Percentiles rank a stretch among this genome's conserved stretches.
Conservation (phyloP, 164 flowering plant species). For the Warburgia ugandensis region DNA sequence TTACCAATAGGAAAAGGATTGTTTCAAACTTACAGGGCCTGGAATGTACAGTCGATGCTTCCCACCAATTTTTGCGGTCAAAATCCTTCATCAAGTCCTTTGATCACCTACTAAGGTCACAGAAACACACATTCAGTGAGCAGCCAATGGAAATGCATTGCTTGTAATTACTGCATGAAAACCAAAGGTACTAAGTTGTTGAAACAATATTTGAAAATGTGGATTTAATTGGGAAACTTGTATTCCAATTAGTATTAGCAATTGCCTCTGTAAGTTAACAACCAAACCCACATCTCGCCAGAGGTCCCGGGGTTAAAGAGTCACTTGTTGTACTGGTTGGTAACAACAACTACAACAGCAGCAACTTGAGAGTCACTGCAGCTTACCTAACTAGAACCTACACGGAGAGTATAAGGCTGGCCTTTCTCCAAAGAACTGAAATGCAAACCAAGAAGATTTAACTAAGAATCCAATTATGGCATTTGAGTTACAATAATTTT, state of each 20-base stretch:
- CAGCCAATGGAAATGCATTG: not conserved
- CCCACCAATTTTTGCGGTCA: constrained; percentile 87
- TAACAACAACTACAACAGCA: no score
- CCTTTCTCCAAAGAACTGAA: constrained; percentile 93
- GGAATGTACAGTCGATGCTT: constrained; percentile 85
- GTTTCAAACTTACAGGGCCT: constrained; percentile 57
- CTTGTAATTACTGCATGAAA: not conserved
- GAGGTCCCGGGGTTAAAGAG: no score
- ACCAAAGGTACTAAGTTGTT: no score
- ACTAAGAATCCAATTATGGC: not conserved
- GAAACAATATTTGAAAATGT: no score
- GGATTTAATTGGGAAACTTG: no score
- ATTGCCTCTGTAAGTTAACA: no score
- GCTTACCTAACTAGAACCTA: constrained; percentile 88
- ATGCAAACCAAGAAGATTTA: constrained; percentile 7
- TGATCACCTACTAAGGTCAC: constrained; percentile 59
- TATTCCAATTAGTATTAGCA: no score
- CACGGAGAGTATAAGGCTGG: constrained; percentile 70
- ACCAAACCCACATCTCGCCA: no score
- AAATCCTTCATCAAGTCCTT: constrained; percentile 92
- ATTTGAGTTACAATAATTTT: not conserved
- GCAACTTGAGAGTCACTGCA: not conserved
- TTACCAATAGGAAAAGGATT: not conserved
- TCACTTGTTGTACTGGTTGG: no score
- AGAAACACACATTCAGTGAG: constrained; percentile 6